Base-by-base conservation (phyloP, 352 stramenopile species). In the Thalassiosira mediterranea region DNA sequence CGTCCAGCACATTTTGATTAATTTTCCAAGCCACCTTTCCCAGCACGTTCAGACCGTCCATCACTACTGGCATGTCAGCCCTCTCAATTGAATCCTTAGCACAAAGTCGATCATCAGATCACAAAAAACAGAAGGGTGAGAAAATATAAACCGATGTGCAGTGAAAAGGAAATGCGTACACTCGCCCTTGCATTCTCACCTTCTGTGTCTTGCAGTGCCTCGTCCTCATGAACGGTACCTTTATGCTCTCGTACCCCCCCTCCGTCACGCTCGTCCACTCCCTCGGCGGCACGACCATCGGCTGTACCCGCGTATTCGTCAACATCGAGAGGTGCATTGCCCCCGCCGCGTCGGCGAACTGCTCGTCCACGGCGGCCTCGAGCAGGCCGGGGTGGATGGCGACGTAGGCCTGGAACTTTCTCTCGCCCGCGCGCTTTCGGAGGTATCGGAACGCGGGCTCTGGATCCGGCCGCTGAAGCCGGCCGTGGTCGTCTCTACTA, bases 281-380 rank as follows among this genome's bases (percentile, higher is more conserved):
- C 59, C 90, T 92, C 11, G 97, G 97, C 17, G 96, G 95, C 7
- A 98, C 93, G 40, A 99, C 88, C 97, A 99, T 99, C 17, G 97
- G 96, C 61, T 97, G 87, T 71, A 97, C 96, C 15, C 95, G 87
- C 13, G 93, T 90, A 32, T 84, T 90, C 23, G 62, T 68, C n/a
- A n/a, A n/a, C 19, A 61, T 67, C 32, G 64, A 51, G 37, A 34
- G 32, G 10, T 34, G 66, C 4, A 57, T 42, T 47, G 66, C 56
- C 17, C 49, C 47, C 32, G 67, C 46, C 80, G 74, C 67, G 62
- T 58, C 47, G n/a, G 76, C 54, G 28, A 48, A 86, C 3, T 89
- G 78, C 52, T 94, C 90, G 56, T 82, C 79, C 19, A 74, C 81
- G 23, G 72, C 57, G 31, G 86, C 77, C 51, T 86, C 76, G 23